Base-by-base conservation (phyloP, 805 yeast species). In the Candida parachauliodes region DNA sequence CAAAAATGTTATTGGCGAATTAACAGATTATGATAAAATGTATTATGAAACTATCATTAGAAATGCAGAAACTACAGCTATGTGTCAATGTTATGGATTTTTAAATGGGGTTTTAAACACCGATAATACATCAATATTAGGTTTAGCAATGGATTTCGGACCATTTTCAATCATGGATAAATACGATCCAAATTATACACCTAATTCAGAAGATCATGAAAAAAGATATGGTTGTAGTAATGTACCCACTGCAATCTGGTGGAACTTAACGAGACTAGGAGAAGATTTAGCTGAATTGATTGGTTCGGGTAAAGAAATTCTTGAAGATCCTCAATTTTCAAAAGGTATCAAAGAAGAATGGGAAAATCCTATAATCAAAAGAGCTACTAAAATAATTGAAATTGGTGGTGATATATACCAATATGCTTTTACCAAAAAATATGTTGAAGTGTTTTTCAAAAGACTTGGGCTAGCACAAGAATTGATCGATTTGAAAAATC, bases 61-160 rank as follows among this genome's bases (percentile, higher is more conserved):
- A 27, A 89, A 88, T 55, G 95, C 96, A 0, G 58, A 65, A 34
- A 74, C 84, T 12, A 81, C 85, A 2, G 96, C 95, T 2, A 68
- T 74, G 46, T 87, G 95, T 87, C 97, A 91, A 55, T 74, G 83
- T 0, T 91, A 88, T 59, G 98, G 97, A 2, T 89, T 91, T 51
- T 59, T 89, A 48, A 93, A 91, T 52, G 98, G 98, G 10, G 98
- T 93, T 4, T 65, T 93, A 39, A 91, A 91, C 57, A 89, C 98
- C 0, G 98, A 91, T 54, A 91, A 91, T 54, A 87, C 96, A 1
- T 86, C 96, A 0, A 71, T 91, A n/a, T 52, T 83, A 30, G 98
- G 98, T 0, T 65, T 88, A 8, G 77, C 95, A 0, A 76, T 93
- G 59, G 98, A 91, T 59, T 93, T 83, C 59, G 98, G 98, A 2